Base-by-base conservation (phyloP, 768 basidiomycete genomes). In the Naganishia antarctica region DNA sequence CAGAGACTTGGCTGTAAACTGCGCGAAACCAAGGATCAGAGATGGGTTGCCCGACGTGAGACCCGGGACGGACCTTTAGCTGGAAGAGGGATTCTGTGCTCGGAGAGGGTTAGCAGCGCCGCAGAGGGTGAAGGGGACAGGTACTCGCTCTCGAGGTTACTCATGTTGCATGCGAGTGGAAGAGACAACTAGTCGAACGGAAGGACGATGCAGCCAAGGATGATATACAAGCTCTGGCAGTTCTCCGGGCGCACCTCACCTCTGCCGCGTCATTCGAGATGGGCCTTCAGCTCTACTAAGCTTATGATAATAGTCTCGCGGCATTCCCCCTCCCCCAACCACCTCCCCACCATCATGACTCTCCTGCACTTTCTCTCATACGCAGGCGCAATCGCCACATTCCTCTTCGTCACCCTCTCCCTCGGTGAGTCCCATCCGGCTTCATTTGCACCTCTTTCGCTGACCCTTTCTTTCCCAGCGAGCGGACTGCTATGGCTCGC, bases 1-100 rank as follows among this genome's bases (percentile, higher is more conserved):
- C 23, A 99, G 83, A 37, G 90, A 86, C 84, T 98, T 99, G 67
- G 96, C 92, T 21, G 96, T 99, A 82, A 99, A 98, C 94, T 99
- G 34, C 23, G 26, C 26, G 43, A 23, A n/a, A n/a, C 15, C 41
- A 46, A 26, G 49, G 7, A 21, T 23, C 28, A 50, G 31, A 28
- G 48, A 8, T 31, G 34, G 43, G 11, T 21, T n/a, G 43, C 34
- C 31, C 29, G 21, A 25, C n/a, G 37, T 63, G 59, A 66, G 41
- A 64, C 21, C 34, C 64, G 51, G 48, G 47, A 58, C 78, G 49
- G 65, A 92, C 94, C 84, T 99, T 99, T 72, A 99, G 88, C 79
- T 97, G 91, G 75, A 99, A 99, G n/a, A 98, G 83, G 31, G 90
- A 92, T 80, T 98, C 94, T 99, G 76, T 1, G 43, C 37, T 18